A percentile compares a stretch with the other conserved stretches of the same genome.
These are phyloP conservation scores for Aspergillus novoparasiticus DNA, from an alignment of 2,329 filamentous ascomycete genomes.

Conservation along the genomic window DNA sequence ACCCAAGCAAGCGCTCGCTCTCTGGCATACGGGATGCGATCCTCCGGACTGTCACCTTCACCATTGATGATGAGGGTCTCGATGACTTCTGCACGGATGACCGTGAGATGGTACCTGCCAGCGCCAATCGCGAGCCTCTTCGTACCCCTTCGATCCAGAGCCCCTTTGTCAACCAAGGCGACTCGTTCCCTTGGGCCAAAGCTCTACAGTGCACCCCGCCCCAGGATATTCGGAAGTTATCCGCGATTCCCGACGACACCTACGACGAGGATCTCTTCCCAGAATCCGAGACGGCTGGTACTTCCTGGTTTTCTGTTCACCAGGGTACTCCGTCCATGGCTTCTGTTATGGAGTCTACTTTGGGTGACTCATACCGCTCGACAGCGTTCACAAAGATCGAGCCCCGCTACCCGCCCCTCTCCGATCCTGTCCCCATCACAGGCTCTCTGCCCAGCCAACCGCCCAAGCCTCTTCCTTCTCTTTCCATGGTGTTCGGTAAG, in stretches of 20 bases:
- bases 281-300: conserved; percentile 65
- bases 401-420: conserved; percentile 51
- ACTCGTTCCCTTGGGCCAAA: conserved; percentile 93
- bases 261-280: conserved; percentile 86
- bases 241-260: conserved; percentile 76
- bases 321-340: conserved; percentile 78
- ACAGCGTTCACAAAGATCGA: conserved; percentile 55
- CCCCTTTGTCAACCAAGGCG: conserved; percentile 72
- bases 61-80: conserved; percentile 83
- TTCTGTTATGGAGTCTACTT: conserved; percentile 79
- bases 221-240: conserved; percentile 77
- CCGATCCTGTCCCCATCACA: conserved; percentile 71
- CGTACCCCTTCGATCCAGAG: conserved; percentile 94
- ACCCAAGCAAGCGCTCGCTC: conserved; percentile 85
- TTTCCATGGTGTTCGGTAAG: conserved; percentile 78
- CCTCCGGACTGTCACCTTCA: conserved; percentile 82
- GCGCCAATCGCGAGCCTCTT: conserved; percentile 88
- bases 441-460: conserved; percentile 73
- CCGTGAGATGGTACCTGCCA: conserved; percentile 73
- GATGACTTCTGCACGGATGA: conserved; percentile 93
- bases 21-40: conserved; percentile 76
- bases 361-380: conserved; percentile 80
- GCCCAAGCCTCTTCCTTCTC: conserved; percentile 63
- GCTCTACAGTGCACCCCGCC: conserved; percentile 76
- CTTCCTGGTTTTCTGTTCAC: conserved; percentile 77